These are phyloP conservation scores for Rhodotorula babjevae DNA, from an alignment of 768 basidiomycete genomes.

Conservation along the genomic window DNA sequence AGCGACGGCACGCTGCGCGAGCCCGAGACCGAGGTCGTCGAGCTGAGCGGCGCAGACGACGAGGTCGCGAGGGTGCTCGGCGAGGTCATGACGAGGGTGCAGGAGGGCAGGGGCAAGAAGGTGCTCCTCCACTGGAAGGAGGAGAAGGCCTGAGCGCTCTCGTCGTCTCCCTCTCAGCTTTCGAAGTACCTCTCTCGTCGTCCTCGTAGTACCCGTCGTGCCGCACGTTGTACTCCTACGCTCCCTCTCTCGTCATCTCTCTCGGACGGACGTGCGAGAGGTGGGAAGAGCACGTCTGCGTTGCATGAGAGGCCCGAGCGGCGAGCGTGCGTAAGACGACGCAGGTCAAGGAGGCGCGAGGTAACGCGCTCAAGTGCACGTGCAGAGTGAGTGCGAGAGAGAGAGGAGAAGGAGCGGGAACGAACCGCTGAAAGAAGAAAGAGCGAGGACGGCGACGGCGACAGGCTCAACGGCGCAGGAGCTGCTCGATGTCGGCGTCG, in stretches of 20 bases:
- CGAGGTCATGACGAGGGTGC: constrained; percentile 47
- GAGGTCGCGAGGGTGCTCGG: constrained; percentile 46
- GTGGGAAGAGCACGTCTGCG: not conserved
- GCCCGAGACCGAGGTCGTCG: constrained; percentile 66
- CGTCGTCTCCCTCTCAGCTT: not conserved
- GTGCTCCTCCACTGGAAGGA: constrained; percentile 48
- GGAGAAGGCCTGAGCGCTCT: not conserved
- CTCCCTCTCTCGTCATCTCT: not conserved
- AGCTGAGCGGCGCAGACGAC: constrained; percentile 53
- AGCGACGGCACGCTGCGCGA: constrained; percentile 56
- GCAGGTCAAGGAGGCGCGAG: too few relatives aligned
- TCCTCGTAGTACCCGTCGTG: too few relatives aligned
- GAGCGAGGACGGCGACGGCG: not conserved
- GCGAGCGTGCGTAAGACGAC: not conserved
- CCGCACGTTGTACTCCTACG: not conserved
- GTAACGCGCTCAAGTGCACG: too few relatives aligned
- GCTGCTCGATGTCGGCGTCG: not conserved
- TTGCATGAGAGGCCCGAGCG: not conserved
- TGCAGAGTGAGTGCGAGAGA: too few relatives aligned
- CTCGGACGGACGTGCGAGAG: too few relatives aligned
- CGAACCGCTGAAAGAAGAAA: not conserved
- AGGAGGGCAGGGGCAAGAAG: constrained; percentile 55
- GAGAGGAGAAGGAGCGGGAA: too few relatives aligned
- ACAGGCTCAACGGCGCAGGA: constrained; percentile 1
- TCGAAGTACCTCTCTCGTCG: not conserved